Percentiles rank a stretch among this genome's conserved stretches.
Conservation (phyloP, 2,329 filamentous ascomycete genomes). For the Arthrobotrys iridis region DNA sequence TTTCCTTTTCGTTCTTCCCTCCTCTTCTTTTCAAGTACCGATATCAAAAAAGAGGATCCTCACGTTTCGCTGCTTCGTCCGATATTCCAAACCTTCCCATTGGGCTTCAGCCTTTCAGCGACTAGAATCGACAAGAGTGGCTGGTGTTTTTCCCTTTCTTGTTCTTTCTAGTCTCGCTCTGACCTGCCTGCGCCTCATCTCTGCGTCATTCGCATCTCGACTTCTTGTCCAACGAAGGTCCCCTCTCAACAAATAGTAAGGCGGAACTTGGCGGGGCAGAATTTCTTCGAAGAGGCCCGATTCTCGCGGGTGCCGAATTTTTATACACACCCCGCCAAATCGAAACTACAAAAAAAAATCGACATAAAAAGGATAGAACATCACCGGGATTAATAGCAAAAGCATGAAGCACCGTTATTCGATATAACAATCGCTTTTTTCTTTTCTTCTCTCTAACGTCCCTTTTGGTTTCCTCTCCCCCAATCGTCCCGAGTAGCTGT, state of each 20-base stretch:
- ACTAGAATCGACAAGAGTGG: neutral
- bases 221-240: neutral
- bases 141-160: neutral
- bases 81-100: neutral
- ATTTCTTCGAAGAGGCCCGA: neutral
- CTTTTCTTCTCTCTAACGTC: neutral
- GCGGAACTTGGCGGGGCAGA: constrained; percentile 47
- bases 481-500: constrained; percentile 21
- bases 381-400: neutral
- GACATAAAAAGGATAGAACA: constrained; percentile 24
- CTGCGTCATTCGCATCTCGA: constrained; percentile 4
- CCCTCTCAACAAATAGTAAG: constrained; percentile 15
- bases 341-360: too few species aligned
- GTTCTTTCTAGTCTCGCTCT: too few species aligned
- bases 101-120: neutral
- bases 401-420: constrained; percentile 48
- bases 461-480: too few species aligned
- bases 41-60: too few species aligned
- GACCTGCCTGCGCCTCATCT: constrained; percentile 19
- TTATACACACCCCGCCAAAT: too few species aligned
- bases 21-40: too few species aligned
- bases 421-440: constrained; percentile 35
- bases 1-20: constrained; percentile 11
- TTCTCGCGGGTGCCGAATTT: neutral
- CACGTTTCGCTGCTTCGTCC: neutral